phyloP scores from a whole-genome alignment of 2,329 filamentous ascomycete species.

The Talaromyces sp. region DNA sequence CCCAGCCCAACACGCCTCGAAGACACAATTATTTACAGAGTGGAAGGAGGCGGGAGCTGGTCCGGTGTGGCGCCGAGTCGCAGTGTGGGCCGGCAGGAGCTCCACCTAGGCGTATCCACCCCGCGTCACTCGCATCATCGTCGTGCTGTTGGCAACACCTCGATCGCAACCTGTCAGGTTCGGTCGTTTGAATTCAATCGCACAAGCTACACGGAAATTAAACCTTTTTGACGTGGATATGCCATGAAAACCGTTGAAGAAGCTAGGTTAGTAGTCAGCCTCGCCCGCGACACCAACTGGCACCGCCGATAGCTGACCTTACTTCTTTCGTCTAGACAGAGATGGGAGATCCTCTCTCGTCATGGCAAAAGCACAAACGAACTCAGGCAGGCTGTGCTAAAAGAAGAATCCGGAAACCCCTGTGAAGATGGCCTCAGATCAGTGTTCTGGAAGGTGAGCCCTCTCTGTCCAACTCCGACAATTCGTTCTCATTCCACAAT shows the following conservation, averaged over 20 bases:
- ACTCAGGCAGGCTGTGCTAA: constrained; percentile 59
- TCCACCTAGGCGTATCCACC: not conserved
- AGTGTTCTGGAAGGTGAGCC: constrained; percentile 78
- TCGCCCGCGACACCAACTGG: not conserved
- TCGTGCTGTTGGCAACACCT: not conserved
- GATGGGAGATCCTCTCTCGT: constrained; percentile 61
- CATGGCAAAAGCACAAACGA: constrained; percentile 52
- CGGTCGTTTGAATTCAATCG: not conserved
- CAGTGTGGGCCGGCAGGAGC: constrained; percentile 3
- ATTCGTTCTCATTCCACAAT: constrained; percentile 2
- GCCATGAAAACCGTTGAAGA: constrained; percentile 52
- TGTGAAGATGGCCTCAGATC: constrained; percentile 72
- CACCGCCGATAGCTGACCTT: not conserved
- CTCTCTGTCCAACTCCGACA: constrained; percentile 6
- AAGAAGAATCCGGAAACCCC: constrained; percentile 54
- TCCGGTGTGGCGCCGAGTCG: not conserved
- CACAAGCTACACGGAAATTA: not conserved
- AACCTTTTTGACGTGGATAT: constrained; percentile 8
- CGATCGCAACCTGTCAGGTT: not conserved
- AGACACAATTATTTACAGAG: not conserved
- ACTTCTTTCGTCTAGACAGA: constrained; percentile 42
- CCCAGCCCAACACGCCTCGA: not conserved
- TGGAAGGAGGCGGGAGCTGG: not conserved
- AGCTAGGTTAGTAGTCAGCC: constrained; percentile 38
- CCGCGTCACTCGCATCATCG: constrained; percentile 11